Evolutionary conservation across 108 stramenopile species (phyloP), one percentile per base, ranked within the genome.

Genomic region (Thalassiosira profunda): DNA sequence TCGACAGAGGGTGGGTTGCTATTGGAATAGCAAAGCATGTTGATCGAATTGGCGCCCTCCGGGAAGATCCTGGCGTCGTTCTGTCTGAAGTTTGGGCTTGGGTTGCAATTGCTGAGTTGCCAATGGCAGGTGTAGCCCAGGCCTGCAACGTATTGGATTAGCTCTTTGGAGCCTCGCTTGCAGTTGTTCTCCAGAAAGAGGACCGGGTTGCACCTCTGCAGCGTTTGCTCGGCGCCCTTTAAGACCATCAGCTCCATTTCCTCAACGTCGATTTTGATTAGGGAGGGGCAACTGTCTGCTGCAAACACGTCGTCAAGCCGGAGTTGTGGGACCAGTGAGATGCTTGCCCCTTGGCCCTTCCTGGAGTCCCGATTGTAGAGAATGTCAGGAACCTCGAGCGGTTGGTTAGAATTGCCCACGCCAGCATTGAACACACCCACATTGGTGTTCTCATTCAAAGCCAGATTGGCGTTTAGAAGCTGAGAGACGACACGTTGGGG

Each of bases 241-340:
- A 65, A 36, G 12, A 65, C 64, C 52, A 37, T 34, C 5, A 65
- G 49, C 25, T 65, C 64, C 64, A 65, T 65, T 48, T 52, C 54
- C 42, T 68, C 67, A 12, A 68, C 67, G 21, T 68, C 67, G 7
- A 57, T 57, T 23, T 68, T 68, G 6, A 68, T 47, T 5, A 68
- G 43, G 14, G 38, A 45, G 3, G 67, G 67, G 26, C 56, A 56
- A 20, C 35, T 54, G 12, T 45, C 1, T 2, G 17, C 26, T n/a
- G n/a, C n/a, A 0, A 37, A 34, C 15, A 58, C 24, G 0, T 57
- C 17, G 56, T 68, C 55, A 10, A 68, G 67, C 11, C 33, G 26
- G 5, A 58, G 14, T 40, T 58, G 30, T 25, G 41, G 38, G 25
- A 68, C 48, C 14, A 51, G 24, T 28, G 38, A 45, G 0, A 23